Evolutionary conservation across 169 alveolate genomes (phyloP), one percentile per base, ranked within the genome.

Genomic region (Cryptosporidium parvum): DNA sequence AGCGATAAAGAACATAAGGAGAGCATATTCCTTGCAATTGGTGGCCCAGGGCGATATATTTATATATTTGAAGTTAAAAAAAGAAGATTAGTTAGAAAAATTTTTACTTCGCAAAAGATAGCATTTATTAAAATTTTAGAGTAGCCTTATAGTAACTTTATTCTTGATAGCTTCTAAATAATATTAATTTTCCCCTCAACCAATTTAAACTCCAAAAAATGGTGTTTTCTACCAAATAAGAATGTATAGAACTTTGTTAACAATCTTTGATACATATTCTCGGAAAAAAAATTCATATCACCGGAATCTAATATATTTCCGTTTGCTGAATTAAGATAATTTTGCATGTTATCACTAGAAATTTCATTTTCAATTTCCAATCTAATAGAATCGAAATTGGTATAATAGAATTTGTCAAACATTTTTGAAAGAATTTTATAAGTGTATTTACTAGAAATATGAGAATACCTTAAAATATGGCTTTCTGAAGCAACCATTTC

Each of bases 21-120:
- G 2, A 42, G 45, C 51, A 12, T 48, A 18, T 37, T 53, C 33
- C 35, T 80, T 14, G 86, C 71, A 12, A 62, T 58, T 48, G 53
- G 80, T 44, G 86, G 86, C 12, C 75, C 51, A 29, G 89, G 89
- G 42, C 31, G 89, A 65, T 61, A 62, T 42, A 18, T 80, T 35
- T 59, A 80, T 80, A 42, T 80, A 21, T 80, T 62, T 44, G 89
- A 80, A 59, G n/a, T 80, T n/a, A 59, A 59, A 58, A 80, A 37
- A 39, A 80, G 75, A 26, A 59, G 39, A 62, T 48, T 80, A 37
- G 48, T 80, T 12, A 80, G 62, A 44, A 80, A 80, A 29, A 62
- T 80, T n/a, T 42, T 42, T 62, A 35, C 75, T 21, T 65, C 73
- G 26, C 89, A 80, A 39, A 80, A 80, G 26, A 42, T 45, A 9